Conservation (phyloP, 2,329 filamentous ascomycete genomes). For the Nemania serpens region DNA sequence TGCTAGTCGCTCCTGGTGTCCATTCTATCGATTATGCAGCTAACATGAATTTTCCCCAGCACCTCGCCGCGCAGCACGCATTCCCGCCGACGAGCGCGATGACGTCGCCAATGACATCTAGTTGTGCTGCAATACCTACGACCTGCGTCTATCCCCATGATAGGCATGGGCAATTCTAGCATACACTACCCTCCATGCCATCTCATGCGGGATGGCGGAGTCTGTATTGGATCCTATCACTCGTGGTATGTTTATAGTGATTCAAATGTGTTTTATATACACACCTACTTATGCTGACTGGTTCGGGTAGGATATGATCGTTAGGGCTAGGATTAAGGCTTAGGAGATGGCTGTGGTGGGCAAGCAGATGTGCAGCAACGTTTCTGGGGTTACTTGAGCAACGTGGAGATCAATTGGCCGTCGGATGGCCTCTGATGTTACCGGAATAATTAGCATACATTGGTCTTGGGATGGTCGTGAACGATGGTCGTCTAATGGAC, state of each 20-base stretch:
- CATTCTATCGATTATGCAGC: conserved; percentile 37
- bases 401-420: background rate
- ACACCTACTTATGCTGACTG: too few relatives aligned
- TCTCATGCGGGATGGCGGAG: background rate
- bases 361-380: background rate
- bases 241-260: conserved; percentile 9
- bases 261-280: too few relatives aligned
- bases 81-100: background rate
- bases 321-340: background rate
- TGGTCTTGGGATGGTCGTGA: background rate
- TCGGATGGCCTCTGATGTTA: background rate
- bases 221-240: background rate
- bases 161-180: conserved; percentile 34
- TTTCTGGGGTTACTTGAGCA: background rate
- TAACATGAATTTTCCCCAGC: conserved; percentile 37
- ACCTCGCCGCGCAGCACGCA: conserved; percentile 19
- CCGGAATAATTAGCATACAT: background rate
- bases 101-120: conserved; percentile 24
- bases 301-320: background rate
- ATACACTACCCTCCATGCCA: background rate
- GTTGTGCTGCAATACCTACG: conserved; percentile 30
- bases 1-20: conserved; percentile 29
- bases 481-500: background rate
- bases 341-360: too few relatives aligned
- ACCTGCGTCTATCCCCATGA: conserved; percentile 36